A percentile compares a stretch with the other conserved stretches of the same genome.
Evolutionary conservation across 148 eudicot species (phyloP).

Genomic region (Arbutus unedo): DNA sequence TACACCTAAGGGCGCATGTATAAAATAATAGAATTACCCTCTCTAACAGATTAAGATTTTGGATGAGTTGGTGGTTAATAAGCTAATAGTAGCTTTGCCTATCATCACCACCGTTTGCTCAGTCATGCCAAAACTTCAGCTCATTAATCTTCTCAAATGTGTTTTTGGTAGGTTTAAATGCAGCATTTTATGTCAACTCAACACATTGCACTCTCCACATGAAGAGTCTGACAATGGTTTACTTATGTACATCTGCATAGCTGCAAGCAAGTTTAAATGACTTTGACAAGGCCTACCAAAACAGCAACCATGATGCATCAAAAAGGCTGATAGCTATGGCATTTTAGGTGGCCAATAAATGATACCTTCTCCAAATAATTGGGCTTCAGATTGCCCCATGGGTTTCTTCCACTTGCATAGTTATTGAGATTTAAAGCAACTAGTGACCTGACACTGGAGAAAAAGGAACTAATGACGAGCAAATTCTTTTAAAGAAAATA

Average conservation of each 20-base stretch:
- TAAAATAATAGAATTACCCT: no score
- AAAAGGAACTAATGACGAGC: conserved; percentile 3
- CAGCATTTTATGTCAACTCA: background rate
- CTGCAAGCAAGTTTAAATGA: background rate
- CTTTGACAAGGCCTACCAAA: background rate
- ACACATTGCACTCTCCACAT: background rate
- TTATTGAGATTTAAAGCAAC: conserved; percentile 86
- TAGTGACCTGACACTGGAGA: conserved; percentile 79
- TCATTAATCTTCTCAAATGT: no score
- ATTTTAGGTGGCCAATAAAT: background rate
- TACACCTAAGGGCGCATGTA: no score
- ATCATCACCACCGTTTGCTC: background rate
- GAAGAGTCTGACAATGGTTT: background rate
- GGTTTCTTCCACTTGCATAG: conserved; percentile 97
- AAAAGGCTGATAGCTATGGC: background rate
- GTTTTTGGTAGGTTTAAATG: background rate
- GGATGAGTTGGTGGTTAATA: no score
- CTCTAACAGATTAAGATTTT: no score
- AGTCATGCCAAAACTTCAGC: no score
- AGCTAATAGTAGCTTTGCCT: no score
- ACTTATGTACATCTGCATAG: background rate
- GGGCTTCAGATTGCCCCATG: conserved; percentile 89
- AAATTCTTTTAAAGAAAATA: background rate
- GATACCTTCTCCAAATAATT: conserved; percentile 83
- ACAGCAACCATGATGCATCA: background rate